Evolutionary conservation across 129 eudicot genomes (phyloP).

Genomic region (Helianthus annuus): DNA sequence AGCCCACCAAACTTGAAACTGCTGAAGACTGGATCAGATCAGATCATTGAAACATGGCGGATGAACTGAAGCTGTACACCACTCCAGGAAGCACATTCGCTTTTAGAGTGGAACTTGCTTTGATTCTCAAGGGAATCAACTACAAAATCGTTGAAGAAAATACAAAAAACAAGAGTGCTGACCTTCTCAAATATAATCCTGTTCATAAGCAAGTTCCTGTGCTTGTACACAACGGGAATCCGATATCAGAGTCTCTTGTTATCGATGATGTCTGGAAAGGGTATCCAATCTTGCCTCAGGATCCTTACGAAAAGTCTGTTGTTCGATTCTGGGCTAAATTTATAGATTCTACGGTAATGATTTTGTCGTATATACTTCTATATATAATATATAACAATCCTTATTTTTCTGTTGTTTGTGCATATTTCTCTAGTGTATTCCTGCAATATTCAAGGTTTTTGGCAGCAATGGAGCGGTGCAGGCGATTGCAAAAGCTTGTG

Average conservation of each 20-base stretch:
- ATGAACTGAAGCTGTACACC: constrained; percentile 27
- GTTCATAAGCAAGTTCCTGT: constrained; percentile 43
- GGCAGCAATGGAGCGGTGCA: constrained; percentile 29
- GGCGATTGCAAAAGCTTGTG: constrained; percentile 34
- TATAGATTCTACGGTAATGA: constrained; percentile 38
- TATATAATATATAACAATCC: not conserved
- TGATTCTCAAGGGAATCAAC: constrained; percentile 29
- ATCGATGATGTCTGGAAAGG: constrained; percentile 46
- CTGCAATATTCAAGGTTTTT: constrained; percentile 32
- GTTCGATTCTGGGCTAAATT: constrained; percentile 41
- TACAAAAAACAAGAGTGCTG: constrained; percentile 27
- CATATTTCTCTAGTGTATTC: constrained; percentile 22
- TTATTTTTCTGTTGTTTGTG: not conserved
- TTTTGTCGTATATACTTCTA: not conserved
- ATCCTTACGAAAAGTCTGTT: constrained; percentile 36
- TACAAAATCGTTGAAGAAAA: constrained; percentile 36
- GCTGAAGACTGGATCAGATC: not conserved
- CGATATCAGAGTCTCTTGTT: constrained; percentile 32
- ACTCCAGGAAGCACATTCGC: constrained; percentile 26
- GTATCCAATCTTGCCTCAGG: constrained; percentile 34
- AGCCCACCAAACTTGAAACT: not conserved
- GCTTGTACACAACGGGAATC: constrained; percentile 32
- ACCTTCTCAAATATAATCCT: constrained; percentile 44
- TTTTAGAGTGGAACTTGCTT: constrained; percentile 35
- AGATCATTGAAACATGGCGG: constrained; percentile 6